These are phyloP conservation scores for Pseudodiploospora longispora DNA, from an alignment of 2,329 filamentous ascomycete genomes.

Conservation along the genomic window DNA sequence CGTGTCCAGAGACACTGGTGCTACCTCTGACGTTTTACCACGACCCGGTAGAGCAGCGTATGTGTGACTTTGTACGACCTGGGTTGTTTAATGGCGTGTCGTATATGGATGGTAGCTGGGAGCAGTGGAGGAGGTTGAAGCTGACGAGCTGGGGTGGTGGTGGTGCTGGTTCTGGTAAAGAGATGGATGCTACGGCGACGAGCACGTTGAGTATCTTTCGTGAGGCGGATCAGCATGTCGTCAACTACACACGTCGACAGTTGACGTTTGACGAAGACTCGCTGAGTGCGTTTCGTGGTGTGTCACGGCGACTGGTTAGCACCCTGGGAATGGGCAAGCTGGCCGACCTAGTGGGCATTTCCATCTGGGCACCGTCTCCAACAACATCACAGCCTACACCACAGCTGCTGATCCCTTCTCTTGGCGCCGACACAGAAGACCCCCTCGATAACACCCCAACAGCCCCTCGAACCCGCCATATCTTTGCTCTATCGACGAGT, in stretches of 20 bases:
- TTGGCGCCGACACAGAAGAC: too few relatives aligned
- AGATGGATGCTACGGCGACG: slow-evolving; percentile 14
- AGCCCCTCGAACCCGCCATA: slow-evolving; percentile 17
- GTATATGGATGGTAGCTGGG: slow-evolving; percentile 27
- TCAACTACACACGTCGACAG: slow-evolving; percentile 21
- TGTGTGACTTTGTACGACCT: slow-evolving; percentile 27
- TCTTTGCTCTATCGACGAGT: slow-evolving; percentile 26
- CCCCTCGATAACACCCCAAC: too few relatives aligned
- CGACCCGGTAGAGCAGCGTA: slow-evolving; percentile 23
- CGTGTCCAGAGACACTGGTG: slow-evolving; percentile 26
- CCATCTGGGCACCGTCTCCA: slow-evolving; percentile 19
- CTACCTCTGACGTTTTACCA: slow-evolving; percentile 25
- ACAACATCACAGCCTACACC: too few relatives aligned
- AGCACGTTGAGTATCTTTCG: slow-evolving; percentile 29
- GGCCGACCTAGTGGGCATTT: slow-evolving; percentile 23
- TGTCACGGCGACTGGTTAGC: slow-evolving; percentile 22
- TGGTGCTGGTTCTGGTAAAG: too few relatives aligned
- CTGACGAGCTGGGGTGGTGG: slow-evolving; percentile 6
- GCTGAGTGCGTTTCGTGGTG: slow-evolving; percentile 23
- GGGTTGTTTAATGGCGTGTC: slow-evolving; percentile 27
- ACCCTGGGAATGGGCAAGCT: slow-evolving; percentile 22
- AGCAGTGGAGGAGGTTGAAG: slow-evolving; percentile 24
- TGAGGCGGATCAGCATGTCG: slow-evolving; percentile 24
- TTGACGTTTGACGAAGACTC: slow-evolving; percentile 25
- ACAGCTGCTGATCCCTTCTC: too few relatives aligned